Base-by-base conservation (phyloP, 1,284 basidiomycete species). In the Rhizopogon hawkerae region DNA sequence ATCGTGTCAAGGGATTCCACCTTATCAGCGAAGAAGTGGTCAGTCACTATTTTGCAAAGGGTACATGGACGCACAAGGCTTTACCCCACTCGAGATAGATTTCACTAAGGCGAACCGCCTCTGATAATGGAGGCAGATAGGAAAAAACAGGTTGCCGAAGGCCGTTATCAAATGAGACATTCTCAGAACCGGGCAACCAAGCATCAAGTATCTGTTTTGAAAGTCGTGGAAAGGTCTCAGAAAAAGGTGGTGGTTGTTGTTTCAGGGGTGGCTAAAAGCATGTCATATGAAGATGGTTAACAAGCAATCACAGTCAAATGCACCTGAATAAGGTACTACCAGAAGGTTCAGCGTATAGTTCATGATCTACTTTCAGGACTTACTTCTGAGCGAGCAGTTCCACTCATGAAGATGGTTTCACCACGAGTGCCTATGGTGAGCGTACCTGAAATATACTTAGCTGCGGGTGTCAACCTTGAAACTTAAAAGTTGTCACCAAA, bases 341-440 rank as follows among this genome's bases (percentile, higher is more conserved):
- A 35, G 31, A 41, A 41, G 47, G 26, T 16, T 18, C n/a, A 38
- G 46, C 1, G 10, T 2, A 33, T 13, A 47, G 54, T 33, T n/a
- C 23, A 49, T 46, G 10, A 35, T 10, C 24, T 29, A 21, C 1
- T 33, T 8, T 26, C 42, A 51, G 23, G 3, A 57, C 69, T 48
- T 57, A 81, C 81, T 71, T 85, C 83, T 34, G 79, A 73, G 18
- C 81, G 73, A 1, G 83, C 78, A 2, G 81, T 83, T 50, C 76
- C 72, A 13, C 83, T 81, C 53, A 79, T 72, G 59, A 81, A 84
- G 37, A 63, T 71, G 1, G 75, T 69, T 58, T 78, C 78, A 0
- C 79, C 80, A 37, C 74, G 63, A 24, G 70, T 58, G 9, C 77
- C 77, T 9, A 84, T 69, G 5, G 75, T 76, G 34, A 85, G 64